Base-by-base conservation (phyloP, 2,329 filamentous ascomycete genomes). In the Neopestalotiopsis sp. region DNA sequence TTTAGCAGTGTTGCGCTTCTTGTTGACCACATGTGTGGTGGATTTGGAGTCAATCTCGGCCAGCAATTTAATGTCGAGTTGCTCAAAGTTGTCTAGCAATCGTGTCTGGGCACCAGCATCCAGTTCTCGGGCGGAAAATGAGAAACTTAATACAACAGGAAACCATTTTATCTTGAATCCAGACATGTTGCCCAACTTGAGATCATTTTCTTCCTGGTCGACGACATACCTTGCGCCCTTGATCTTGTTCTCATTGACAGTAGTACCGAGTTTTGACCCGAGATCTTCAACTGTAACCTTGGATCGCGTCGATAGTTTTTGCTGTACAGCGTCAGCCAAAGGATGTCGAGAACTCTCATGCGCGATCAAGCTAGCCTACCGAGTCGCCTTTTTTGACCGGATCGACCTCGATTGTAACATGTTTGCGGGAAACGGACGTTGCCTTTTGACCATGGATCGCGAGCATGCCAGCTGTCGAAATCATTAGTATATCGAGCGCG, bases 11-110 rank as follows among this genome's bases (percentile, higher is more conserved):
- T 98, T 99, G 62, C 96, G 88, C 81, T 97, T 98, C 78, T 90
- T 93, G 7, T 94, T 91, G 42, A 98, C 90, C 12, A 97, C 92
- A 79, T 98, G 95, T 0, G 95, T 97, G 0, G 95, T 98, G 34
- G 87, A 82, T 17, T 83, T 86, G 32, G 86, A 82, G 30, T 92
- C 82, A 78, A 94, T 98, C 4, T 94, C 91, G 58, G 88, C 85
- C 14, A 92, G 83, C 14, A 94, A 91, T 79, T 98, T 98, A 79
- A 98, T 91, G 77, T 97, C 96, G n/a, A 97, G 85, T 59, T 91
- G 88, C 77, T 97, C 94, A 20, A 98, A 88, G 66, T 86, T 86
- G 40, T 87, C 82, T 71, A 89, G 89, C 32, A 94, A 86, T 20
- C 83, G 83, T 1, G 84, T 81, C 67, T 95, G 84, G 1, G 91